Evolutionary conservation across 257 asterid species (phyloP).

Genomic region (Thymus quinquecostatus): DNA sequence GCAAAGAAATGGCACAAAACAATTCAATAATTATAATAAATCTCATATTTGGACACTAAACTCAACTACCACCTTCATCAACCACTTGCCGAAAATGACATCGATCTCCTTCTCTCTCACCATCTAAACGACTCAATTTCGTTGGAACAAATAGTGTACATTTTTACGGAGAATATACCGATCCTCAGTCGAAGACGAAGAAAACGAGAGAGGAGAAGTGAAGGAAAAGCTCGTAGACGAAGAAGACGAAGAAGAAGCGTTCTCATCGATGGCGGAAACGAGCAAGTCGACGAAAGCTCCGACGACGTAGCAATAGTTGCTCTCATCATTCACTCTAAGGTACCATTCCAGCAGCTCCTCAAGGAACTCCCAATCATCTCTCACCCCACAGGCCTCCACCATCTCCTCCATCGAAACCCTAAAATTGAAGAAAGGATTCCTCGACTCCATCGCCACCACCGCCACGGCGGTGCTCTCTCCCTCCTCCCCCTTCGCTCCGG

Average conservation of each 20-base stretch:
- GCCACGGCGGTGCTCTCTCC: slow-evolving; percentile 31
- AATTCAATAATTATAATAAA: too few species aligned
- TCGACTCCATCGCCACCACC: slow-evolving; percentile 55
- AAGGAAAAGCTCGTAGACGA: slow-evolving; percentile 46
- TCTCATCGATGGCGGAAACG: slow-evolving; percentile 33
- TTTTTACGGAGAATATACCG: slow-evolving; percentile 32
- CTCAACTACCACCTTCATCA: too few species aligned
- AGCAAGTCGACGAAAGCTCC: slow-evolving; percentile 81
- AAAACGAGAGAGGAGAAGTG: slow-evolving; percentile 68
- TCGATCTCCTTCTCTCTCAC: background rate
- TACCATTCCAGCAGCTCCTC: slow-evolving; percentile 67
- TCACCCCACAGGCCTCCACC: slow-evolving; percentile 59
- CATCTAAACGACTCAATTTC: background rate
- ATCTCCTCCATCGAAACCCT: slow-evolving; percentile 79
- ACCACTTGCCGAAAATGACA: background rate
- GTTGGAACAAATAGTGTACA: background rate
- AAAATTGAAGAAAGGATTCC: slow-evolving; percentile 66
- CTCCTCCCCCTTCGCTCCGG: slow-evolving; percentile 33
- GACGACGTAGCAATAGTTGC: slow-evolving; percentile 61
- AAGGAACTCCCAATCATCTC: slow-evolving; percentile 54
- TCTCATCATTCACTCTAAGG: slow-evolving; percentile 49
- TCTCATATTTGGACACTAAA: too few species aligned
- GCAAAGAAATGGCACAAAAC: too few species aligned
- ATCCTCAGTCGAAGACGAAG: slow-evolving; percentile 53
- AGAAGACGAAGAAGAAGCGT: slow-evolving; percentile 41